These are phyloP conservation scores for Hypoxylon sp. DNA, from an alignment of 2,329 filamentous ascomycete genomes.

Conservation along the genomic window DNA sequence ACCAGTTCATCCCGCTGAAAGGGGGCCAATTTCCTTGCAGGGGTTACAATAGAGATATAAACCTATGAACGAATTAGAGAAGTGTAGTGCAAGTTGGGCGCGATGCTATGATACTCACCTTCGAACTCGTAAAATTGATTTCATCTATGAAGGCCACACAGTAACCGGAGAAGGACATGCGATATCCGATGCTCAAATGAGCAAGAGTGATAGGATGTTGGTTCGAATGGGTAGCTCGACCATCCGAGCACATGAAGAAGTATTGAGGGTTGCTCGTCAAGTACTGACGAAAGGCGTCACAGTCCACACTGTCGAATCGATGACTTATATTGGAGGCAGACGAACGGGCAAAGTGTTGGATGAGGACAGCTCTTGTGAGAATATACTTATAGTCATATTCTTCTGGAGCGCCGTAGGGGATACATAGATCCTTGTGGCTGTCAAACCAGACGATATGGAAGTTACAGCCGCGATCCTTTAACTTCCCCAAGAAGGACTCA, in stretches of 20 bases:
- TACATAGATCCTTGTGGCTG: conserved; percentile 67
- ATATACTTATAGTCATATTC: conserved; percentile 65
- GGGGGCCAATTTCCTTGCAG: conserved; percentile 10
- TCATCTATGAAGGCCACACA: conserved; percentile 76
- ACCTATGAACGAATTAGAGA: conserved; percentile 27
- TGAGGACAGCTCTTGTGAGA: conserved; percentile 73
- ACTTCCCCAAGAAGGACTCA: conserved; percentile 73
- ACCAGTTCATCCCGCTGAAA: neutral
- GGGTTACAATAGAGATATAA: conserved; percentile 25
- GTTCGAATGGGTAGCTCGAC: conserved; percentile 50
- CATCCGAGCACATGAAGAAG: conserved; percentile 79
- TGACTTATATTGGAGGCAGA: conserved; percentile 56
- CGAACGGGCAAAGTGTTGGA: conserved; percentile 69
- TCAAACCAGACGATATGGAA: conserved; percentile 81
- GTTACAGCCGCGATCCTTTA: conserved; percentile 75
- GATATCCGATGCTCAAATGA: conserved; percentile 65
- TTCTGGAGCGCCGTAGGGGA: conserved; percentile 61
- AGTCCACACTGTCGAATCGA: conserved; percentile 63
- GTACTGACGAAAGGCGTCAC: conserved; percentile 68
- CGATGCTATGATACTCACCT: conserved; percentile 58
- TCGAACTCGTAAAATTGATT: conserved; percentile 74
- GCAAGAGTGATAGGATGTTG: conserved; percentile 15
- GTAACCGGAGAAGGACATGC: conserved; percentile 68
- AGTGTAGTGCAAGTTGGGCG: neutral
- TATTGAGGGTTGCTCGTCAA: conserved; percentile 69